Conservation (phyloP, 225 moss, liverwort and hornwort genomes). For the Physcomitrellopsis africana region DNA sequence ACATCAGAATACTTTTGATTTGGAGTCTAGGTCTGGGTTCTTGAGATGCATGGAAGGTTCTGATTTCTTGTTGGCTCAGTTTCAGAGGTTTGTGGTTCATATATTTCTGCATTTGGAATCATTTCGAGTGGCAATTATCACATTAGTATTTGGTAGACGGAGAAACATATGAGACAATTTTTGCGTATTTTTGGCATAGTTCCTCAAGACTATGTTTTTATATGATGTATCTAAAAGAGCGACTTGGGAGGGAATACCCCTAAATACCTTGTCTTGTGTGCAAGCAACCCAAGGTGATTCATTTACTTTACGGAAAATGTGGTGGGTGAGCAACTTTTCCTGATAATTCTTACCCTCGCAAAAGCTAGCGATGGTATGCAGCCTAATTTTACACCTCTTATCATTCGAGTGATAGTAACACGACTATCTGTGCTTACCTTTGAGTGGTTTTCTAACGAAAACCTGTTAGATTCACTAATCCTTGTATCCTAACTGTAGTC, state of each 20-base stretch:
- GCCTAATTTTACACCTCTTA: background rate
- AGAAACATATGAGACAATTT: no score
- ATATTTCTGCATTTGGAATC: slow-evolving; percentile 1
- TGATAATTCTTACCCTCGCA: slow-evolving; percentile 6
- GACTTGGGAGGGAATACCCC: no score
- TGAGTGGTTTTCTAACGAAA: slow-evolving; percentile 17
- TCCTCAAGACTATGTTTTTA: no score
- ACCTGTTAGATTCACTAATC: background rate
- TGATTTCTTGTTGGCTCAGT: slow-evolving; percentile 10
- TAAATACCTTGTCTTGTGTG: background rate
- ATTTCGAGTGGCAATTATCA: no score
- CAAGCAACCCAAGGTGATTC: slow-evolving; percentile 13
- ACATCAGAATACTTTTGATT: slow-evolving; percentile 21
- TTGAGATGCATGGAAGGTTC: slow-evolving; percentile 28
- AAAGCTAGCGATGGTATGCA: background rate
- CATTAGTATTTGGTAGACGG: no score
- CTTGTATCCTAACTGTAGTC: slow-evolving; percentile 21
- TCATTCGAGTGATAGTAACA: background rate
- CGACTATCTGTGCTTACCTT: background rate
- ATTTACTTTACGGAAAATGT: background rate
- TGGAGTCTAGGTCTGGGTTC: slow-evolving; percentile 10
- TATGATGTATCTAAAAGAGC: no score
- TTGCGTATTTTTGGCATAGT: no score
- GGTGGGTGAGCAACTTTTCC: background rate
- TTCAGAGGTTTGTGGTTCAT: slow-evolving; percentile 19